Conservation (phyloP, 2,329 filamentous ascomycete species). For the Pseudocercospora fuligena region DNA sequence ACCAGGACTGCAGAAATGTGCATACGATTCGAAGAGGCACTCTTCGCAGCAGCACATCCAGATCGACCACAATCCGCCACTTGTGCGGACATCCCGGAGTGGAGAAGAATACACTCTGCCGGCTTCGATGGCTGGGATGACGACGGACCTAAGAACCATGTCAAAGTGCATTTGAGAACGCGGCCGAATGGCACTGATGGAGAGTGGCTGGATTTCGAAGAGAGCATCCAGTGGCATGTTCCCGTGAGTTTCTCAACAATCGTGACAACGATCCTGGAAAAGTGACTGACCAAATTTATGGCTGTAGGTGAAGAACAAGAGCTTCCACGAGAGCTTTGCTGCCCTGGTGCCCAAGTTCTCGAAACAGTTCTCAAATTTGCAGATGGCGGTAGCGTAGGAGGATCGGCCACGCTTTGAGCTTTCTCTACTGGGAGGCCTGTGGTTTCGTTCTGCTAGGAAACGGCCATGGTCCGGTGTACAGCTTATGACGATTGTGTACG, state of each 20-base stretch:
- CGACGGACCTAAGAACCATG: slow-evolving; percentile 22
- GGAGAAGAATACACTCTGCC: slow-evolving; percentile 35
- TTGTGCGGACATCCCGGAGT: slow-evolving; percentile 38
- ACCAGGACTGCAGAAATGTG: slow-evolving; percentile 31
- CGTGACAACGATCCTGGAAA: not conserved
- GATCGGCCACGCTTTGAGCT: not conserved
- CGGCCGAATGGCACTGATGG: slow-evolving; percentile 40
- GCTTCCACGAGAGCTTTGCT: slow-evolving; percentile 10
- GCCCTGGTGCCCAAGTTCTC: slow-evolving; percentile 7
- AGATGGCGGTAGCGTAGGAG: slow-evolving; percentile 3
- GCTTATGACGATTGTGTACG: slow-evolving; percentile 1
- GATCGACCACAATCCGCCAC: not conserved
- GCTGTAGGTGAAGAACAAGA: slow-evolving; percentile 10
- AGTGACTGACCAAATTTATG: not conserved
- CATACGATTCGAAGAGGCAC: slow-evolving; percentile 35
- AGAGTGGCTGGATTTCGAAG: slow-evolving; percentile 34
- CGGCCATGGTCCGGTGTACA: not conserved
- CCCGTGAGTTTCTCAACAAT: not conserved
- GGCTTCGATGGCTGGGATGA: slow-evolving; percentile 34
- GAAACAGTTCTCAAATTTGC: slow-evolving; percentile 9
- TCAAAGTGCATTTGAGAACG: slow-evolving; percentile 29
- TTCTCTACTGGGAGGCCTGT: not conserved
- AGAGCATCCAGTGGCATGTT: slow-evolving; percentile 33
- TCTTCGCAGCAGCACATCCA: slow-evolving; percentile 18
- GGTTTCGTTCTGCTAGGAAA: not conserved